Evolutionary conservation across 352 stramenopile genomes (phyloP).

Genomic region (Globisporangium alternatum): DNA sequence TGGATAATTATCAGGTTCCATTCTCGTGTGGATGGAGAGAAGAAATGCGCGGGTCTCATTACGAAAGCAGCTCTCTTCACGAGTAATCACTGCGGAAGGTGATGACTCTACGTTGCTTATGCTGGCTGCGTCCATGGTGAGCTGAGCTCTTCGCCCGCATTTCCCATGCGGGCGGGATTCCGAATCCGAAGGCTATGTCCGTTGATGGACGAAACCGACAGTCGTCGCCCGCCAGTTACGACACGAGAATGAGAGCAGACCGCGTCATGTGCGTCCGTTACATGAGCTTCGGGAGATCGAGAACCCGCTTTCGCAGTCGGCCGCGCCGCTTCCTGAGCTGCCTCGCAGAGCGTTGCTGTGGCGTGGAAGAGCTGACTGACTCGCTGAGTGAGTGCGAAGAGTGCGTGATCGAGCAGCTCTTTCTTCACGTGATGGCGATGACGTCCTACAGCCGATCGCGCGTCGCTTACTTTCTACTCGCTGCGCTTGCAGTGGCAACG

Average conservation of each 20-base stretch:
- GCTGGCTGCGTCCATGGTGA: no score
- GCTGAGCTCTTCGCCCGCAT: neutral
- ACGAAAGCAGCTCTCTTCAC: no score
- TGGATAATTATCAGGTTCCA: slow-evolving; percentile 8
- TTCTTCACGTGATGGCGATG: neutral
- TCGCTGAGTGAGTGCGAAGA: neutral
- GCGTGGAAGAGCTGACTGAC: neutral
- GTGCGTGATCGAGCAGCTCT: neutral
- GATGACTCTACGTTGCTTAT: neutral
- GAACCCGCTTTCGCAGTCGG: neutral
- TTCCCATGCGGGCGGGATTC: neutral
- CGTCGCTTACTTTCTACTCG: neutral
- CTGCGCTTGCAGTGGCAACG: neutral
- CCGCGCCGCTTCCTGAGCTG: neutral
- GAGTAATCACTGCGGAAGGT: neutral
- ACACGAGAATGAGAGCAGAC: neutral
- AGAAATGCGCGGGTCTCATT: no score
- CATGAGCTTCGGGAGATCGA: neutral
- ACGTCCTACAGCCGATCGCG: neutral
- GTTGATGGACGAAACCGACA: neutral
- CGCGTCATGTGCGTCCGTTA: neutral
- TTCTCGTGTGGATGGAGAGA: neutral
- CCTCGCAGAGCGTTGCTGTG: no score
- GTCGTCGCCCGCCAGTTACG: neutral
- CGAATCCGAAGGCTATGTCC: neutral